These are phyloP conservation scores for Neurospora hispaniola DNA, from an alignment of 495 filamentous ascomycete species.

Conservation along the genomic window DNA sequence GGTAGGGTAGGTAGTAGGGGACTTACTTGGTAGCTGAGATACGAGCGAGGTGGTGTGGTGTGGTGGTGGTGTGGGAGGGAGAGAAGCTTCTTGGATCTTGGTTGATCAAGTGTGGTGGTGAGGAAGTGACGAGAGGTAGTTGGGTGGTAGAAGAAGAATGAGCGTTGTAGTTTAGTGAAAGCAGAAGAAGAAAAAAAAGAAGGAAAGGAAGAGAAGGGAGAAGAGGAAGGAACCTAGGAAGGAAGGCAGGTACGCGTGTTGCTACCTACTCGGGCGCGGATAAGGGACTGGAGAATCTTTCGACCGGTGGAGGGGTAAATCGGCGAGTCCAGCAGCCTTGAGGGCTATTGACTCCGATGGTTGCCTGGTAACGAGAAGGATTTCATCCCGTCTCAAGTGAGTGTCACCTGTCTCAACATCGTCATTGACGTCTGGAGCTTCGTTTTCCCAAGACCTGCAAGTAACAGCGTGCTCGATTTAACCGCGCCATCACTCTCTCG, in stretches of 20 bases:
- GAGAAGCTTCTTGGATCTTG: too few species aligned
- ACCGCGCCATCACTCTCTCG: neutral
- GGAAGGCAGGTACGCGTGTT: neutral
- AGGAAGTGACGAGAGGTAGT: neutral
- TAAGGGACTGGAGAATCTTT: neutral
- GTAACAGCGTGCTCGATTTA: neutral
- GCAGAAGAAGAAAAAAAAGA: neutral
- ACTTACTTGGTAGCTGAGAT: neutral
- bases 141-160: neutral
- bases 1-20: too few species aligned
- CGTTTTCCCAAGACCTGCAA: neutral
- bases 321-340: neutral
- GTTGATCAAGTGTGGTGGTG: neutral
- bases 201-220: neutral
- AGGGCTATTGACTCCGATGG: neutral
- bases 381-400: neutral
- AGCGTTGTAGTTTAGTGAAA: neutral
- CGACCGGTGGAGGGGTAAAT: neutral
- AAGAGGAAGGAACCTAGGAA: neutral
- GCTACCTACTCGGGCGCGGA: neutral
- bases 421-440: neutral
- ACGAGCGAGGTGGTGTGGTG: neutral
- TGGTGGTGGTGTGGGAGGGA: neutral
- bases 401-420: neutral
- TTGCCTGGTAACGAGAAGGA: neutral